A percentile compares a stretch with the other conserved stretches of the same genome.
phyloP scores from a whole-genome alignment of 805 yeast species.

The Lachancea nothofagi region DNA sequence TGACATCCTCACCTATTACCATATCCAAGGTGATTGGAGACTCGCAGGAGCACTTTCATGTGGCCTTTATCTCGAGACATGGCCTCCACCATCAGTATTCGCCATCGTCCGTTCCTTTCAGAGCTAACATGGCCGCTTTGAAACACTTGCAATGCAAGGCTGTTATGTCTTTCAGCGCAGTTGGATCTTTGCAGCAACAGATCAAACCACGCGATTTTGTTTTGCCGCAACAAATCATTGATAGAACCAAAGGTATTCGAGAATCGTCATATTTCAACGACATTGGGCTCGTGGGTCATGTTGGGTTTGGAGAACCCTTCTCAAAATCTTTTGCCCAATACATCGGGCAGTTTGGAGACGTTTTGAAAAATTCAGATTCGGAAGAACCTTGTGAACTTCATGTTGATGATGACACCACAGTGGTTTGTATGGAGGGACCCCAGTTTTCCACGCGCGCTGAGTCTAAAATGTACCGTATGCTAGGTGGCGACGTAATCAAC shows the following conservation, averaged over 20 bases:
- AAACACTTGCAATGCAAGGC: slow-evolving; percentile 82
- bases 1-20: slow-evolving; percentile 90
- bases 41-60: slow-evolving; percentile 44
- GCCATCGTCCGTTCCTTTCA: slow-evolving; percentile 87
- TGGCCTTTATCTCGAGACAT: slow-evolving; percentile 93
- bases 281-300: slow-evolving; percentile 93
- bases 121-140: slow-evolving; percentile 94
- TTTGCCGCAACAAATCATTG: slow-evolving; percentile 93
- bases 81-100: slow-evolving; percentile 84
- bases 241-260: slow-evolving; percentile 93
- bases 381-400: slow-evolving; percentile 63
- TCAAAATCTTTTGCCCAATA: slow-evolving; percentile 66
- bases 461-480: slow-evolving; percentile 72
- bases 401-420: slow-evolving; percentile 64
- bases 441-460: slow-evolving; percentile 97
- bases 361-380: slow-evolving; percentile 48
- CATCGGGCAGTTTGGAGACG: slow-evolving; percentile 54
- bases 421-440: slow-evolving; percentile 99
- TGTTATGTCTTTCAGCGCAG: slow-evolving; percentile 90
- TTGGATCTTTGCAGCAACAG: slow-evolving; percentile 86
- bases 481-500: slow-evolving; percentile 94
- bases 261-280: slow-evolving; percentile 80
- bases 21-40: slow-evolving; percentile 73
- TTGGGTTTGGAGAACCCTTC: slow-evolving; percentile 95
- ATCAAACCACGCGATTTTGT: slow-evolving; percentile 94